A percentile compares a stretch with the other conserved stretches of the same genome.
These are phyloP conservation scores for Colletotrichum tofieldiae DNA, from an alignment of 2,329 filamentous ascomycete genomes.

Conservation along the genomic window DNA sequence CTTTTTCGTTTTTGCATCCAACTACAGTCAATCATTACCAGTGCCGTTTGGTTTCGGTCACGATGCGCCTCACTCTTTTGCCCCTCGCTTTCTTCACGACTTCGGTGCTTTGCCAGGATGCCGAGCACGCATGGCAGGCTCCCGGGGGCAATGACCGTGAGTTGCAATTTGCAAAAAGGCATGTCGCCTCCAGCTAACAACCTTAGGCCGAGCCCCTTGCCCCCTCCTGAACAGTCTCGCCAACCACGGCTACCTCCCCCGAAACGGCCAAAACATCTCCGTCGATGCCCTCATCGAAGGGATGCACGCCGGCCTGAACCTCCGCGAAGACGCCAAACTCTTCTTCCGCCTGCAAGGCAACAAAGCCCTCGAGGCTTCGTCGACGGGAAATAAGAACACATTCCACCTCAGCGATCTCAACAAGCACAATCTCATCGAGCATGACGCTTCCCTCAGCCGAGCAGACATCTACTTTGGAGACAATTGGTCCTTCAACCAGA, in stretches of 20 bases:
- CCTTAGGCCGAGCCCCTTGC: slow-evolving; percentile 39
- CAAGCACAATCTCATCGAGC: slow-evolving; percentile 43
- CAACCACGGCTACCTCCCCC: slow-evolving; percentile 49
- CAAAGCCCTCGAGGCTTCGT: slow-evolving; percentile 26
- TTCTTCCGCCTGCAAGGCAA: slow-evolving; percentile 40
- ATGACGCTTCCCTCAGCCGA: slow-evolving; percentile 44
- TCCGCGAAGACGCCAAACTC: slow-evolving; percentile 41
- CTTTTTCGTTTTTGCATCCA: background rate
- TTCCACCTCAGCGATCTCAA: slow-evolving; percentile 48
- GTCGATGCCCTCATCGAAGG: slow-evolving; percentile 42
- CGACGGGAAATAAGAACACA: slow-evolving; percentile 29
- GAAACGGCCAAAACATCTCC: slow-evolving; percentile 46
- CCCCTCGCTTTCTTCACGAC: slow-evolving; percentile 17
- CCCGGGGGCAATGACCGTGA: slow-evolving; percentile 15
- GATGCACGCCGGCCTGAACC: slow-evolving; percentile 37
- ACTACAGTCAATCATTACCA: slow-evolving; percentile 19
- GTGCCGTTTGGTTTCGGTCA: background rate
- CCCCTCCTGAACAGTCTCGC: slow-evolving; percentile 47
- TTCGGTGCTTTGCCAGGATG: slow-evolving; percentile 19
- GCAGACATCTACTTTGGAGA: slow-evolving; percentile 49
- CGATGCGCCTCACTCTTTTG: background rate
- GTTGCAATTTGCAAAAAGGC: background rate
- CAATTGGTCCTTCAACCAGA: slow-evolving; percentile 49
- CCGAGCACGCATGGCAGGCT: slow-evolving; percentile 8
- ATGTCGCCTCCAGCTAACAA: background rate